A percentile compares a stretch with the other conserved stretches of the same genome.
phyloP scores from a whole-genome alignment of 257 asterid species.

The Prunella vulgaris region DNA sequence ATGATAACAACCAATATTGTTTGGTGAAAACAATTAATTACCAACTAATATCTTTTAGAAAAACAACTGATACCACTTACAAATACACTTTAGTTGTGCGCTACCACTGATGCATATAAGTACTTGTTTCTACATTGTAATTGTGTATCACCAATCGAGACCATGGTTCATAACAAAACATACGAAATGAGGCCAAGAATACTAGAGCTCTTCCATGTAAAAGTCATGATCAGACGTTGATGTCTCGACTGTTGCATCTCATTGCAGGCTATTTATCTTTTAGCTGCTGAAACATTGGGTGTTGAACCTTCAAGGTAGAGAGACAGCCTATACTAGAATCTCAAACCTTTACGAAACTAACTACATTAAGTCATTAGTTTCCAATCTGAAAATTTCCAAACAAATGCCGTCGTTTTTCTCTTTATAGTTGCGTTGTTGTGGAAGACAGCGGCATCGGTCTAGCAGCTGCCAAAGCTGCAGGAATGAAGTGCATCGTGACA shows the following conservation, averaged over 20 bases:
- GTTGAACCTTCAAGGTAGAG: constrained; percentile 82
- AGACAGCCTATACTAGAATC: background rate
- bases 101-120: too few species aligned
- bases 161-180: background rate
- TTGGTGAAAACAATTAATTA: too few species aligned
- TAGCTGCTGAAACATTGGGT: constrained; percentile 77
- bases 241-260: constrained; percentile 4
- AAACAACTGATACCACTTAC: too few species aligned
- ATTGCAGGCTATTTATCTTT: constrained; percentile 84
- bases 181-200: background rate
- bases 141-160: background rate
- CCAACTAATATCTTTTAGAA: too few species aligned
- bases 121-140: background rate
- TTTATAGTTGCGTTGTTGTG: constrained; percentile 77
- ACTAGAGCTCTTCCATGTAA: background rate
- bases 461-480: constrained; percentile 96
- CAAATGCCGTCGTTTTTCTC: background rate
- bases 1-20: too few species aligned
- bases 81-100: too few species aligned
- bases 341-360: background rate
- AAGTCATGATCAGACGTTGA: background rate
- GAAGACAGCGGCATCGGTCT: constrained; percentile 98
- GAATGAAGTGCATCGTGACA: constrained; percentile 88
- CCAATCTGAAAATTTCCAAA: background rate
- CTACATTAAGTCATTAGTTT: background rate